A percentile compares a stretch with the other conserved stretches of the same genome.
phyloP scores from a whole-genome alignment of 2,329 filamentous ascomycete genomes.

The Colletotrichum tropicale region DNA sequence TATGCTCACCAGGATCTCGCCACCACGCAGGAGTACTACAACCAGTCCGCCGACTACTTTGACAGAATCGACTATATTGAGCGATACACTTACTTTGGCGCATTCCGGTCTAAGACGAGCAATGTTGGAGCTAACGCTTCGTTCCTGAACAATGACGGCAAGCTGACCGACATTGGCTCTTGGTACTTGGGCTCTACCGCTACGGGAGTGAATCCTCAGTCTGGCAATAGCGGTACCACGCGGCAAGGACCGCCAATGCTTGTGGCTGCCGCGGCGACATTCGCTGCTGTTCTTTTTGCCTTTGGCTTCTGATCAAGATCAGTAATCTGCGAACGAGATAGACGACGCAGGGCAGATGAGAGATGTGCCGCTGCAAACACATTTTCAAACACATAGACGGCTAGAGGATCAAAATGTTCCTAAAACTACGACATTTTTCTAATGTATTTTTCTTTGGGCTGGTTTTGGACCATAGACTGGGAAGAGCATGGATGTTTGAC shows the following conservation, averaged over 20 bases:
- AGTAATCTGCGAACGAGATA: not conserved
- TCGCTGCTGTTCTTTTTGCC: not conserved
- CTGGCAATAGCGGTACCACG: conserved; percentile 1
- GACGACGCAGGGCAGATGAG: not conserved
- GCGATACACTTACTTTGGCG: conserved; percentile 77
- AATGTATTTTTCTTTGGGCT: not conserved
- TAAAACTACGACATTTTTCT: not conserved
- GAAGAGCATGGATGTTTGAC: not conserved
- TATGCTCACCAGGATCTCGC: conserved; percentile 59
- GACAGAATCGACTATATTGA: conserved; percentile 67
- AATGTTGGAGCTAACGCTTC: conserved; percentile 77
- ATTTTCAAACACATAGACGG: not conserved
- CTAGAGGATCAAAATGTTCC: not conserved
- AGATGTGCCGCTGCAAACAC: not conserved
- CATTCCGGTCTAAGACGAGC: conserved; percentile 71
- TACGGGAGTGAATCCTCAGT: conserved; percentile 46
- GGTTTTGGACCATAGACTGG: not conserved
- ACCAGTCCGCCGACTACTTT: conserved; percentile 68
- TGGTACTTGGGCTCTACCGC: conserved; percentile 72
- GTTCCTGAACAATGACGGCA: conserved; percentile 71
- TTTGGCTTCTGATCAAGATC: not conserved
- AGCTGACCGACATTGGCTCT: conserved; percentile 76
- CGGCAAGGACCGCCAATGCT: not conserved
- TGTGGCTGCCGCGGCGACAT: not conserved
- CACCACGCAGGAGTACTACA: conserved; percentile 70